Conservation (phyloP, 768 basidiomycete species). For the Termitomyces bulborhizus region DNA sequence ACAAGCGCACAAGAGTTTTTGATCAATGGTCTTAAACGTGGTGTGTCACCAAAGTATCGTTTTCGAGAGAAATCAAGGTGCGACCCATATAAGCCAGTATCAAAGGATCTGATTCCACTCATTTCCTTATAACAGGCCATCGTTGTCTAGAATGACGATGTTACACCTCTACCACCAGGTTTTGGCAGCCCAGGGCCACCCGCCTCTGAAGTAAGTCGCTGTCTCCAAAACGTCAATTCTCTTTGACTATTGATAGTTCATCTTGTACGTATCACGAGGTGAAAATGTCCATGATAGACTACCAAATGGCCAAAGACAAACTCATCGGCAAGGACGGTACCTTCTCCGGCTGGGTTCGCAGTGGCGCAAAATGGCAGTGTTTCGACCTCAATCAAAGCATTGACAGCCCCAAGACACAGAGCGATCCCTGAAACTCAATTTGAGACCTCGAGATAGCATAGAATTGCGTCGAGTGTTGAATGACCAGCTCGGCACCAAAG, state of each 20-base stretch:
- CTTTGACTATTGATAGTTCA: neutral
- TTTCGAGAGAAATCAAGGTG: constrained; percentile 59
- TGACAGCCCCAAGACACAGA: neutral
- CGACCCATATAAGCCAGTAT: neutral
- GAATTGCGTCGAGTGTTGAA: too few relatives aligned
- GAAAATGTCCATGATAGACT: constrained; percentile 37
- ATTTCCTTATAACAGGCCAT: constrained; percentile 32
- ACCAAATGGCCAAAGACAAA: constrained; percentile 44
- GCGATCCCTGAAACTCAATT: neutral
- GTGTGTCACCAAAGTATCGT: constrained; percentile 67
- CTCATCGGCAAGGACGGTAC: constrained; percentile 38
- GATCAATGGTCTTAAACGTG: constrained; percentile 76
- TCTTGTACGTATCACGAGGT: constrained; percentile 35
- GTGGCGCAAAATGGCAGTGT: constrained; percentile 46
- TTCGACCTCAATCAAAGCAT: constrained; percentile 26
- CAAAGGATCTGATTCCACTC: neutral
- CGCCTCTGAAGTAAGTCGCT: constrained; percentile 13
- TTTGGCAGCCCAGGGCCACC: constrained; percentile 10
- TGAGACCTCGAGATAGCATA: too few relatives aligned
- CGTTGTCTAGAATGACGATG: constrained; percentile 46
- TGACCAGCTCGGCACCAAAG: neutral
- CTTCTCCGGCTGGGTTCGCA: constrained; percentile 60
- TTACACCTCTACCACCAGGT: constrained; percentile 37
- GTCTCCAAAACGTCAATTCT: neutral
- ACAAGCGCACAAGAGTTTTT: constrained; percentile 51